A percentile compares a stretch with the other conserved stretches of the same genome.
These are phyloP conservation scores for Prunus yedoensis DNA, from an alignment of 331 rosid species.

Conservation along the genomic window DNA sequence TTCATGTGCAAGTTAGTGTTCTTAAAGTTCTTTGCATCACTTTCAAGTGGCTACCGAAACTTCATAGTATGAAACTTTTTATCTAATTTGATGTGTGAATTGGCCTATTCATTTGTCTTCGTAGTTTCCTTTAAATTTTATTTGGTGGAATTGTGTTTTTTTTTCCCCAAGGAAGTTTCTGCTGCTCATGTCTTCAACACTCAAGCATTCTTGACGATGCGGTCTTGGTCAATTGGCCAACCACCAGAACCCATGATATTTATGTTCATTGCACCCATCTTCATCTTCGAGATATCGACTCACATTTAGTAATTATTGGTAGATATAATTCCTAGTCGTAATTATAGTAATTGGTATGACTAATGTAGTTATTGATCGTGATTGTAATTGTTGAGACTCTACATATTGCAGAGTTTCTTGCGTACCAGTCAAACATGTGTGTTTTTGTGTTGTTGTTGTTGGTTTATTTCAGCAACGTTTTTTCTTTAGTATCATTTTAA, in stretches of 20 bases:
- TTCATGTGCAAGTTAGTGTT: too few species aligned
- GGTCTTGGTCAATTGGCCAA: slow-evolving; percentile 81
- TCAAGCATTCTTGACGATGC: slow-evolving; percentile 89
- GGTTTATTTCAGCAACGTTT: neutral
- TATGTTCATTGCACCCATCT: slow-evolving; percentile 9
- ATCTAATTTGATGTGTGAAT: too few species aligned
- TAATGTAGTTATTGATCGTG: neutral
- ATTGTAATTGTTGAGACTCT: slow-evolving; percentile 2
- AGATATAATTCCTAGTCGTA: slow-evolving; percentile 17
- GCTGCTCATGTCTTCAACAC: slow-evolving; percentile 73
- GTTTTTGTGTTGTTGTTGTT: neutral
- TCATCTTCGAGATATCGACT: slow-evolving; percentile 23
- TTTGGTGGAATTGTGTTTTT: neutral
- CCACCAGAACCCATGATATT: slow-evolving; percentile 89
- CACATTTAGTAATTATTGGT: slow-evolving; percentile 9
- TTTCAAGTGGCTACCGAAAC: too few species aligned
- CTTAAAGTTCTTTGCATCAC: too few species aligned
- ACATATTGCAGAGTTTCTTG: neutral
- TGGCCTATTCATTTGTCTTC: too few species aligned
- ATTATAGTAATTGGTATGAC: slow-evolving; percentile 6
- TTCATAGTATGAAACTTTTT: too few species aligned
- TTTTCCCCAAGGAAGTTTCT: slow-evolving; percentile 34
- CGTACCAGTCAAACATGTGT: neutral
- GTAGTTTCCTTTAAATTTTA: too few species aligned
- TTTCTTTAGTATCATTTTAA: neutral